These are phyloP conservation scores for Bretschneidera sinensis DNA, from an alignment of 345 rosid species.

Conservation along the genomic window DNA sequence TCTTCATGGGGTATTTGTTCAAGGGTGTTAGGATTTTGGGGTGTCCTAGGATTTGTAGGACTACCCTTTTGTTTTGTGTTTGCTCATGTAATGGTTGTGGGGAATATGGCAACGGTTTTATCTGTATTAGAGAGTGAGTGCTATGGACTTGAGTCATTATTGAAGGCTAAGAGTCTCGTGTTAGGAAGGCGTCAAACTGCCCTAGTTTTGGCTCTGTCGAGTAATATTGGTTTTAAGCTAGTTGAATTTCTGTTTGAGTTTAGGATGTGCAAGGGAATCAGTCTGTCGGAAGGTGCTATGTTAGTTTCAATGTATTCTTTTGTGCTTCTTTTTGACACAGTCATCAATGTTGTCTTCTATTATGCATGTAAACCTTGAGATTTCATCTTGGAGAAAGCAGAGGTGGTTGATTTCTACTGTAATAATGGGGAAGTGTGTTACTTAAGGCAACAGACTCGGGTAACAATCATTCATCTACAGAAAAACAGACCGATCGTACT, in stretches of 20 bases:
- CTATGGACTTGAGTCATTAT: slow-evolving; percentile 22
- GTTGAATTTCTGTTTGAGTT: slow-evolving; percentile 19
- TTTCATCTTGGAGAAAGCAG: no score
- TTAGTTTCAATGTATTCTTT: slow-evolving; percentile 25
- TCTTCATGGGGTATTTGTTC: slow-evolving; percentile 10
- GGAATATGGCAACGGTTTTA: slow-evolving; percentile 24
- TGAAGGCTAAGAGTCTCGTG: slow-evolving; percentile 24
- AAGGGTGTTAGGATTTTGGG: slow-evolving; percentile 9
- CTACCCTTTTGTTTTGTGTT: slow-evolving; percentile 26
- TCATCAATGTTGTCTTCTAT: slow-evolving; percentile 27
- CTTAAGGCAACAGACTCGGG: no score
- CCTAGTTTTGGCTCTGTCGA: slow-evolving; percentile 20
- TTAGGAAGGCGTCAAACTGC: slow-evolving; percentile 28
- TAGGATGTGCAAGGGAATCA: slow-evolving; percentile 16
- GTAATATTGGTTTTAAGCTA: slow-evolving; percentile 14
- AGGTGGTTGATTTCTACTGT: no score
- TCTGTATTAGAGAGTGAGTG: slow-evolving; percentile 20
- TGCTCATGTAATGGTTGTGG: slow-evolving; percentile 26
- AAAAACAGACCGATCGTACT: no score
- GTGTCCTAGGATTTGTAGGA: slow-evolving; percentile 17
- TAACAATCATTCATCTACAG: no score
- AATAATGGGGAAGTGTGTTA: no score
- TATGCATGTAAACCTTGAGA: slow-evolving; percentile 28
- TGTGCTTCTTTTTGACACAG: slow-evolving; percentile 21
- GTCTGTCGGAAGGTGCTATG: slow-evolving; percentile 16